phyloP scores from a whole-genome alignment of 1,284 basidiomycete genomes.

The Heliocybe sulcata region DNA sequence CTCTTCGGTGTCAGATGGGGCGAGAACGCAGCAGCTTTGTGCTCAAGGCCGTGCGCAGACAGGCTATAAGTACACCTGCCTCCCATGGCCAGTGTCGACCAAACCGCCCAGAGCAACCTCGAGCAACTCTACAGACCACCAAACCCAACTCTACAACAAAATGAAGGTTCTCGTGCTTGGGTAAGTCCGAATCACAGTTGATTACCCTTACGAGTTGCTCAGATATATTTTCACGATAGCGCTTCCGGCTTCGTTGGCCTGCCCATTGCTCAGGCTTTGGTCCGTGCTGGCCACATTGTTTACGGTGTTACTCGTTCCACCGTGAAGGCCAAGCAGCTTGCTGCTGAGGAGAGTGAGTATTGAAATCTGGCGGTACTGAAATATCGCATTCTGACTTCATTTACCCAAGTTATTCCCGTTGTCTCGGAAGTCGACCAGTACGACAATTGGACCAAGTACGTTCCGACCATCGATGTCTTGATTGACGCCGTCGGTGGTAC shows the following conservation, averaged over 20 bases:
- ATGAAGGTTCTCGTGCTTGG: conserved; percentile 4
- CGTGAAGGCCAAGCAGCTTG: conserved; percentile 29
- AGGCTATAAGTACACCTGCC: background rate
- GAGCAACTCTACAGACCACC: background rate
- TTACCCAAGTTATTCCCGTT: conserved; percentile 44
- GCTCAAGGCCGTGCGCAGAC: background rate
- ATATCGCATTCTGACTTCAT: background rate
- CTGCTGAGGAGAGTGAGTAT: conserved; percentile 36
- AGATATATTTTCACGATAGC: conserved; percentile 11
- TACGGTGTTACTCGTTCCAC: conserved; percentile 40
- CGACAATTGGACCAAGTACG: conserved; percentile 31
- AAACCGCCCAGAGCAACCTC: no score
- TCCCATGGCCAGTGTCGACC: background rate
- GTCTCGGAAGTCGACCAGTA: conserved; percentile 30
- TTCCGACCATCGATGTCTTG: conserved; percentile 35
- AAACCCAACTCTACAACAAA: background rate
- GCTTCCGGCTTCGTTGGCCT: conserved; percentile 42
- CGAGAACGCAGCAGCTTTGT: background rate
- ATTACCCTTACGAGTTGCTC: background rate
- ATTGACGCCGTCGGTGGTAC: conserved; percentile 28
- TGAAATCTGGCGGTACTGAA: background rate
- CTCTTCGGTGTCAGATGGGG: background rate
- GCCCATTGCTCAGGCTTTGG: conserved; percentile 38
- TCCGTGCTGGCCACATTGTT: conserved; percentile 45
- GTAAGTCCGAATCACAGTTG: background rate